These are phyloP conservation scores for Aspergillus pseudoglaucus DNA, from an alignment of 2,329 filamentous ascomycete genomes.

Conservation along the genomic window DNA sequence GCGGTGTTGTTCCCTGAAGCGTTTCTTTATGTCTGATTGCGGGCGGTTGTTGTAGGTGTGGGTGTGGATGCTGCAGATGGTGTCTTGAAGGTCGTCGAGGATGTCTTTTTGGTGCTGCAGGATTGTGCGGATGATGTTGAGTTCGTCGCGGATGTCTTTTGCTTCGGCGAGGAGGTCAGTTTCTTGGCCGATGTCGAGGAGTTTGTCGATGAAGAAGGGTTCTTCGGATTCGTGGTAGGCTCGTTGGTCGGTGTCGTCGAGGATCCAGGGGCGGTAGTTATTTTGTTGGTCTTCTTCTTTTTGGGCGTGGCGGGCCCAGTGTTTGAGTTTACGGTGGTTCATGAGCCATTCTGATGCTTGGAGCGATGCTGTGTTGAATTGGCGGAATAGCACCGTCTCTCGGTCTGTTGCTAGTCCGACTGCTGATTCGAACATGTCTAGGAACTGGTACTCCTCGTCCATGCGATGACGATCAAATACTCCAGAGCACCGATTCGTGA, in stretches of 20 bases:
- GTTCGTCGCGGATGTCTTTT: conserved; percentile 62
- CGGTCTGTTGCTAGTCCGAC: conserved; percentile 50
- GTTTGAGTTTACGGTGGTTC: conserved; percentile 41
- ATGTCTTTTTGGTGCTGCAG: conserved; percentile 34
- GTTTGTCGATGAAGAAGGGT: conserved; percentile 42
- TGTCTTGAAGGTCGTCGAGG: conserved; percentile 28
- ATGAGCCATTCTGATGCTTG: conserved; percentile 52
- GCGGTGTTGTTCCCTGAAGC: conserved; percentile 52
- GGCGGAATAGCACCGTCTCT: conserved; percentile 54
- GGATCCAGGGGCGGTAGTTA: conserved; percentile 2
- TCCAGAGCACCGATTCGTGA: conserved; percentile 54
- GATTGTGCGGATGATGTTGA: conserved; percentile 52
- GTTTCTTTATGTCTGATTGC: conserved; percentile 47
- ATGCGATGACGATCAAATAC: conserved; percentile 55
- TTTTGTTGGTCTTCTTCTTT: not conserved
- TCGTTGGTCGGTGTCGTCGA: conserved; percentile 4
- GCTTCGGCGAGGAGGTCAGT: conserved; percentile 57
- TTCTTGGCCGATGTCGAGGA: conserved; percentile 52
- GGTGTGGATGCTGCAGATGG: conserved; percentile 29
- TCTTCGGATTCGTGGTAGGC: conserved; percentile 25
- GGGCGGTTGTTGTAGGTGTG: conserved; percentile 23
- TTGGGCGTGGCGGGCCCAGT: conserved; percentile 20
- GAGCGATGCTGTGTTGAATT: conserved; percentile 54
- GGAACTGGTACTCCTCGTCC: conserved; percentile 56
- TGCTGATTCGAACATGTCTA: conserved; percentile 62